Conservation (phyloP, 768 basidiomycete species). For the Pulveroboletus sp. region DNA sequence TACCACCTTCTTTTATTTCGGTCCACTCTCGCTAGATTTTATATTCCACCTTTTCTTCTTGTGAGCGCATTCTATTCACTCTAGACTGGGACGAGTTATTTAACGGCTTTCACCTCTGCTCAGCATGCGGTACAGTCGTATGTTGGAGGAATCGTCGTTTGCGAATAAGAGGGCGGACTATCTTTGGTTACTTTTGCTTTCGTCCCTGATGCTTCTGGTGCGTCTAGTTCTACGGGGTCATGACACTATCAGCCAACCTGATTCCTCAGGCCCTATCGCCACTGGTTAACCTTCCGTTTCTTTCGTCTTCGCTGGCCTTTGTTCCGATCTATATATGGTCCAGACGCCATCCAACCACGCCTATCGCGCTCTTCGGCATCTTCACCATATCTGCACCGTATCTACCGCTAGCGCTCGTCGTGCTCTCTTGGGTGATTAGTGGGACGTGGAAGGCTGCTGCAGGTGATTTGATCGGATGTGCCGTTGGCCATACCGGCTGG, state of each 20-base stretch:
- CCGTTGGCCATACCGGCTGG: slow-evolving; percentile 84
- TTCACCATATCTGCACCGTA: slow-evolving; percentile 95
- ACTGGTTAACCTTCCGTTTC: slow-evolving; percentile 86
- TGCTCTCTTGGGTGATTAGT: slow-evolving; percentile 76
- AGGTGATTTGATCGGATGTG: slow-evolving; percentile 78
- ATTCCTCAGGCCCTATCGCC: slow-evolving; percentile 66
- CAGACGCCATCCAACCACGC: slow-evolving; percentile 85
- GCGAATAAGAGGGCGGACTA: slow-evolving; percentile 90
- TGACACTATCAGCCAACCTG: not conserved
- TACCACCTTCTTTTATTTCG: slow-evolving; percentile 96
- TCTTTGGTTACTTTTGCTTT: slow-evolving; percentile 87
- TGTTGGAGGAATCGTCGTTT: slow-evolving; percentile 96
- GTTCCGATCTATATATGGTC: slow-evolving; percentile 98
- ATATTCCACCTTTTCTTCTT: slow-evolving; percentile 99
- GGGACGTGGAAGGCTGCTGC: slow-evolving; percentile 83
- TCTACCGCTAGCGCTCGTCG: slow-evolving; percentile 87
- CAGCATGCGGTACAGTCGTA: slow-evolving; percentile 94
- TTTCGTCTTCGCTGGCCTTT: slow-evolving; percentile 89
- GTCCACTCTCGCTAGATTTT: slow-evolving; percentile 87
- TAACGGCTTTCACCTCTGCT: not conserved
- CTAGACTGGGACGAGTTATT: not conserved
- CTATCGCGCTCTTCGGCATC: slow-evolving; percentile 94
- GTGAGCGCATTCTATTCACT: slow-evolving; percentile 45
- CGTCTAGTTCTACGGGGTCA: slow-evolving; percentile 17
- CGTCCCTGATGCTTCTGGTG: slow-evolving; percentile 82